phyloP scores from a whole-genome alignment of 495 filamentous ascomycete genomes.

The Diplogelasinospora grovesii region DNA sequence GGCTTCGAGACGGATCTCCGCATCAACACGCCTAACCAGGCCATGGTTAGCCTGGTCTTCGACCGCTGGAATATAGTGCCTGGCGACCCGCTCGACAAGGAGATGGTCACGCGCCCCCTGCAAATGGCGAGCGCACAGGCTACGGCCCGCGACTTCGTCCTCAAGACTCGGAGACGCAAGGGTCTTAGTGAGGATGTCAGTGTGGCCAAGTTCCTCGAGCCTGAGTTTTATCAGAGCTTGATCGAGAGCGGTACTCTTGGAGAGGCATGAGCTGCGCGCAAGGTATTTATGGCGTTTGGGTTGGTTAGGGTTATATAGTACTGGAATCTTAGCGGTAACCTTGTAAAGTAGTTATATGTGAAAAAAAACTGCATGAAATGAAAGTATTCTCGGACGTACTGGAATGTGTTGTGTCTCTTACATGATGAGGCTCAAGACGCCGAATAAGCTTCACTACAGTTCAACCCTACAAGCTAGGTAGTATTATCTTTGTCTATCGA shows the following conservation, averaged over 20 bases:
- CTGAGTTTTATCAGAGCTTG: conserved; percentile 80
- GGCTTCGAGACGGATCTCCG: conserved; percentile 95
- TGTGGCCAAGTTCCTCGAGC: conserved; percentile 92
- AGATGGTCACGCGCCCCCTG: conserved; percentile 71
- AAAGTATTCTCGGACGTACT: too few species aligned
- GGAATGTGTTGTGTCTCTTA: too few species aligned
- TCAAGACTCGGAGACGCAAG: conserved; percentile 91
- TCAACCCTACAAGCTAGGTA: too few species aligned
- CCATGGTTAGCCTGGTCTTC: conserved; percentile 85
- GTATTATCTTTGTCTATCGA: too few species aligned
- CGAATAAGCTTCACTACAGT: too few species aligned
- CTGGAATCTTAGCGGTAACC: neutral
- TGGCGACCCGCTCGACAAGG: conserved; percentile 87
- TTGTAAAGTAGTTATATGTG: too few species aligned
- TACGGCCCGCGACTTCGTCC: conserved; percentile 88
- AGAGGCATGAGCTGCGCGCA: conserved; percentile 15
- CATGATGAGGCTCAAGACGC: too few species aligned
- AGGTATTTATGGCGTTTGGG: neutral
- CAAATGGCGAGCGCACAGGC: conserved; percentile 82
- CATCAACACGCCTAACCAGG: conserved; percentile 92
- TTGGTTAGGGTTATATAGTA: neutral
- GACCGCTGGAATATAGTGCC: conserved; percentile 94
- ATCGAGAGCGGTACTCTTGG: conserved; percentile 83
- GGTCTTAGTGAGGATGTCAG: conserved; percentile 92
- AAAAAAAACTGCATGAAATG: too few species aligned